A percentile compares a stretch with the other conserved stretches of the same genome.
These are phyloP conservation scores for Manihot esculenta DNA, from an alignment of 441 rosid genomes.

Conservation along the genomic window DNA sequence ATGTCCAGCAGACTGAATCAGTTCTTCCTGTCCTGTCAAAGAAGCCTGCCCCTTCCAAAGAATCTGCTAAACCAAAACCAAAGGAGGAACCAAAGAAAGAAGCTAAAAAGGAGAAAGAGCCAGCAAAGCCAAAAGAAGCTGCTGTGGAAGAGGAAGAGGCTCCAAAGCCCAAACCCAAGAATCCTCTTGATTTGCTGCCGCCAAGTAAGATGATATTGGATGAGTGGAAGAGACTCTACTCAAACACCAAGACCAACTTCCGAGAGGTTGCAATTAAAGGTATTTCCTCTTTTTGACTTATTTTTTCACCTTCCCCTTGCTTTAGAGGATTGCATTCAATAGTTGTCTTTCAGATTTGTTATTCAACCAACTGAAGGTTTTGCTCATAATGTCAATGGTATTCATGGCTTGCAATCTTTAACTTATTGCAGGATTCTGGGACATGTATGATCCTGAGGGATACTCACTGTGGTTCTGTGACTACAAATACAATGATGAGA, in stretches of 20 bases:
- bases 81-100: conserved; percentile 69
- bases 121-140: conserved; percentile 53
- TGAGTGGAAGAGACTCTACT: conserved; percentile 98
- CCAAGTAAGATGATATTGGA: conserved; percentile 91
- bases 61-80: conserved; percentile 56
- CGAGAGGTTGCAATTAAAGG: conserved; percentile 96
- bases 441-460: conserved; percentile 97
- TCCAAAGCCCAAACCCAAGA: conserved; percentile 91
- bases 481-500: conserved; percentile 94
- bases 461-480: conserved; percentile 96
- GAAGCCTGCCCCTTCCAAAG: conserved; percentile 59
- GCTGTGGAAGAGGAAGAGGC: conserved; percentile 64
- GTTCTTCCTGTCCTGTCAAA: conserved; percentile 55
- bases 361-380: neutral
- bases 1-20: conserved; percentile 66
- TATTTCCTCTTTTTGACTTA: conserved; percentile 13
- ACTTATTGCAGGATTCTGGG: conserved; percentile 81
- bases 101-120: conserved; percentile 50
- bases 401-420: conserved; percentile 12
- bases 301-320: too few relatives aligned
- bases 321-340: neutral
- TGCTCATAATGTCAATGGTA: neutral
- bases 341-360: neutral
- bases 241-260: conserved; percentile 92
- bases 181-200: conserved; percentile 90